Evolutionary conservation across 306 rosid species (phyloP).

Genomic region (Lagenaria siceraria): DNA sequence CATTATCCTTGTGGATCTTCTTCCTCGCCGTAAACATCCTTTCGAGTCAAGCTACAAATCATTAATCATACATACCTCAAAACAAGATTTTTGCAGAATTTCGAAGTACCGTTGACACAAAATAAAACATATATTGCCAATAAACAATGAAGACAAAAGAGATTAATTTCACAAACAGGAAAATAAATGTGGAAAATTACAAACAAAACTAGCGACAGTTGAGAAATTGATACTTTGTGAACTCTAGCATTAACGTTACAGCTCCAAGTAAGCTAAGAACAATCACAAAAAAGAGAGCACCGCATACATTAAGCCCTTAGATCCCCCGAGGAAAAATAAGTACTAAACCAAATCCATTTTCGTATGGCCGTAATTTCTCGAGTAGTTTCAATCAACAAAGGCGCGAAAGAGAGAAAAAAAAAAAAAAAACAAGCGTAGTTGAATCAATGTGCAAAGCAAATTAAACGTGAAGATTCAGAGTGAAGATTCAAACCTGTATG

Average conservation of each 20-base stretch:
- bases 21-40: slow-evolving; percentile 8
- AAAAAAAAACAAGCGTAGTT: background rate
- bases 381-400: background rate
- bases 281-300: background rate
- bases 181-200: background rate
- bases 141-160: background rate
- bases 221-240: background rate
- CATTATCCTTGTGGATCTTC: slow-evolving; percentile 36
- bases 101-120: background rate
- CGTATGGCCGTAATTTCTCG: background rate
- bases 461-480: background rate
- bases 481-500: background rate
- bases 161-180: background rate
- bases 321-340: background rate
- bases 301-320: background rate
- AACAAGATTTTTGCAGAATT: background rate
- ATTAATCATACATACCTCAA: background rate
- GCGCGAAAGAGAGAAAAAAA: background rate
- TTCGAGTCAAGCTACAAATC: background rate
- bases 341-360: background rate
- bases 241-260: background rate
- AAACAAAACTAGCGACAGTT: background rate
- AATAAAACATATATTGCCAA: background rate
- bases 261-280: background rate
- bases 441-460: no score